Conservation (phyloP, 176 grass and related monocot genomes). For the Themeda triandra region DNA sequence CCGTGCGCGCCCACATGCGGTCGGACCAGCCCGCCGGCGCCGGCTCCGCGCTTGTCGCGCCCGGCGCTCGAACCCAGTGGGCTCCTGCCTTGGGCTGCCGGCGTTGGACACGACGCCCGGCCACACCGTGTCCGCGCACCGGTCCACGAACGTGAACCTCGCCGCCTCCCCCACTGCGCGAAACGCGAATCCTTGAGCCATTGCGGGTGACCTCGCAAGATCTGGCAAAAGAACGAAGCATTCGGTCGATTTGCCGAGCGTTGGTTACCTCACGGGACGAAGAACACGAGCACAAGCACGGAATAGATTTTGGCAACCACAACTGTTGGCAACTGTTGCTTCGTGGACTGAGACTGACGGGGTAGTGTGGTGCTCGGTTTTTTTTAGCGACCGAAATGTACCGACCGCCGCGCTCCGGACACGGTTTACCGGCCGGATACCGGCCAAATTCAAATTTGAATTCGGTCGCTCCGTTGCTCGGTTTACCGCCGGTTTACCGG, state of each 20-base stretch:
- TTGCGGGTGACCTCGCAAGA: neutral
- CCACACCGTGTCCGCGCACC: constrained; percentile 66
- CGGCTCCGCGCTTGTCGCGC: constrained; percentile 32
- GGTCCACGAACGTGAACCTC: constrained; percentile 78
- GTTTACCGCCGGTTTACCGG: too few relatives aligned
- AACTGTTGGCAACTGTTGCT: constrained; percentile 34
- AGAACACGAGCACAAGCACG: constrained; percentile 17
- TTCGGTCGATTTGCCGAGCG: neutral
- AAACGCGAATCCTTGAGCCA: constrained; percentile 10
- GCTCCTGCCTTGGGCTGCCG: constrained; percentile 50
- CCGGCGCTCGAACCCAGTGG: constrained; percentile 79
- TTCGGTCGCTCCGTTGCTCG: too few relatives aligned
- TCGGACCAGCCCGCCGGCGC: constrained; percentile 80
- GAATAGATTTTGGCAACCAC: neutral
- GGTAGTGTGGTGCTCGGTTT: too few relatives aligned
- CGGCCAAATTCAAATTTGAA: too few relatives aligned
- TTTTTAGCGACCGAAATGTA: too few relatives aligned
- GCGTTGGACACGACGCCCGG: constrained; percentile 72
- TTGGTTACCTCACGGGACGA: constrained; percentile 27
- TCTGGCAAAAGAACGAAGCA: neutral
- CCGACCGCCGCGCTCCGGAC: too few relatives aligned
- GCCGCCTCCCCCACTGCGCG: constrained; percentile 45
- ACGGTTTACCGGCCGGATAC: too few relatives aligned
- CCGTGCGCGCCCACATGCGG: constrained; percentile 78
- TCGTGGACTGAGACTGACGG: neutral